Conservation (phyloP, 495 filamentous ascomycete species). For the Neurospora tetrasperma region DNA sequence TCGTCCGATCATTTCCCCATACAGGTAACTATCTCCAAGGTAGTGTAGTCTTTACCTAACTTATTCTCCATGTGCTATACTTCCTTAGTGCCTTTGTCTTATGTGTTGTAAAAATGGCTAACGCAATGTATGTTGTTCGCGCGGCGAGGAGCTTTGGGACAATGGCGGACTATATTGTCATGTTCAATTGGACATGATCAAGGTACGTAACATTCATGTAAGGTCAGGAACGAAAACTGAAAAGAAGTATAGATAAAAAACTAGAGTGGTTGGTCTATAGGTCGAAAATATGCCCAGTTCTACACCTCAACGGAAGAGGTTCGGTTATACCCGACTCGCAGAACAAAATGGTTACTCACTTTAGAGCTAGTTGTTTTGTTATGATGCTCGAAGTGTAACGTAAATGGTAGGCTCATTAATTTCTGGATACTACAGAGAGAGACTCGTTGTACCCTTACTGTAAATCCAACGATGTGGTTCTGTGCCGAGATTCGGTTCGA, state of each 20-base stretch:
- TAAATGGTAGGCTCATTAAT: too few species aligned
- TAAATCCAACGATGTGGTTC: too few species aligned
- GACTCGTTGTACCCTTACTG: too few species aligned
- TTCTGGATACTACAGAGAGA: too few species aligned
- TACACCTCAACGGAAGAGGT: background rate
- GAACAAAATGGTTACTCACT: background rate
- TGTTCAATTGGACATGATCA: too few species aligned
- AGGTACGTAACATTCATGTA: too few species aligned
- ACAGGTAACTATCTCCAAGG: too few species aligned
- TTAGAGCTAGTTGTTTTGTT: background rate
- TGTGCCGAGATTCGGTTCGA: background rate
- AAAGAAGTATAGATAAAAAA: too few species aligned
- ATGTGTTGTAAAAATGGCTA: background rate
- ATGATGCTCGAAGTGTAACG: background rate
- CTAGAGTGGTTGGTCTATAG: too few species aligned
- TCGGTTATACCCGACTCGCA: background rate
- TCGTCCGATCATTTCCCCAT: background rate
- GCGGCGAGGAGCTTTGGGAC: background rate
- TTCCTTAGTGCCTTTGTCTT: background rate
- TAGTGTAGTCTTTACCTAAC: background rate
- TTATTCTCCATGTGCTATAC: background rate
- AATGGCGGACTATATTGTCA: background rate
- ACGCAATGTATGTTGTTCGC: background rate
- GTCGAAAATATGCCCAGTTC: background rate
- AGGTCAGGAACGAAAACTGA: too few species aligned